phyloP scores from a whole-genome alignment of 2,329 filamentous ascomycete genomes.

The Lecanicillium sp. region DNA sequence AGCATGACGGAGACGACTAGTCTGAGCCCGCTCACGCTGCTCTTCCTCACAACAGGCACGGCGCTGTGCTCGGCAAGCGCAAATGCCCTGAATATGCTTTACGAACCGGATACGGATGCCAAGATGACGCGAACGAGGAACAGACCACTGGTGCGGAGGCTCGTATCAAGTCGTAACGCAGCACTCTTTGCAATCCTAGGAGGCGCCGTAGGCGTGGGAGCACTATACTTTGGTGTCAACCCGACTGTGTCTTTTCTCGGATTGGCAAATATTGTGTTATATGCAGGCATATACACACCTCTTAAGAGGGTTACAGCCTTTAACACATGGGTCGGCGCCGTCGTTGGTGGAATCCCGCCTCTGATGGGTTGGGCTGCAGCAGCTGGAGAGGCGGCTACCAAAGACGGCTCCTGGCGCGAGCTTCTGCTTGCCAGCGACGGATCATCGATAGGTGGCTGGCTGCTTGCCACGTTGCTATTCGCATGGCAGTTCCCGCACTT shows the following conservation, averaged over 20 bases:
- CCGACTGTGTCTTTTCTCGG: slow-evolving; percentile 85
- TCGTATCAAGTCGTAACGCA: slow-evolving; percentile 65
- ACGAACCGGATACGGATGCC: slow-evolving; percentile 83
- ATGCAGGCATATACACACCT: slow-evolving; percentile 88
- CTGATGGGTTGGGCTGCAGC: slow-evolving; percentile 98
- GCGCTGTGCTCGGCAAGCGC: slow-evolving; percentile 83
- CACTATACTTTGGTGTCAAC: slow-evolving; percentile 85
- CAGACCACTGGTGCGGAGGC: slow-evolving; percentile 72
- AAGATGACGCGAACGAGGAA: slow-evolving; percentile 92
- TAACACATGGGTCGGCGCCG: slow-evolving; percentile 91
- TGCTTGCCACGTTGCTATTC: slow-evolving; percentile 75
- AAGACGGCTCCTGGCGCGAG: slow-evolving; percentile 67
- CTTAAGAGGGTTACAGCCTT: slow-evolving; percentile 77
- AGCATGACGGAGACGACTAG: slow-evolving; percentile 62
- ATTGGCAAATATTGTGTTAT: slow-evolving; percentile 75
- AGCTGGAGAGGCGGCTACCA: slow-evolving; percentile 75
- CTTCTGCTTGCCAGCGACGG: slow-evolving; percentile 59
- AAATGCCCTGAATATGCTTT: slow-evolving; percentile 95
- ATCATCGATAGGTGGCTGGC: slow-evolving; percentile 71
- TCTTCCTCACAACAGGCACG: slow-evolving; percentile 86
- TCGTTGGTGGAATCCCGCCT: slow-evolving; percentile 89
- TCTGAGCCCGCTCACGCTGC: slow-evolving; percentile 79
- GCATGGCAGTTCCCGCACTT: slow-evolving; percentile 99
- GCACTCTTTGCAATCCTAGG: slow-evolving; percentile 70
- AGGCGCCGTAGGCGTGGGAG: slow-evolving; percentile 58